Evolutionary conservation across 2,329 filamentous ascomycete species (phyloP), one percentile per base, ranked within the genome.

Genomic region (Penicillium crustosum): DNA sequence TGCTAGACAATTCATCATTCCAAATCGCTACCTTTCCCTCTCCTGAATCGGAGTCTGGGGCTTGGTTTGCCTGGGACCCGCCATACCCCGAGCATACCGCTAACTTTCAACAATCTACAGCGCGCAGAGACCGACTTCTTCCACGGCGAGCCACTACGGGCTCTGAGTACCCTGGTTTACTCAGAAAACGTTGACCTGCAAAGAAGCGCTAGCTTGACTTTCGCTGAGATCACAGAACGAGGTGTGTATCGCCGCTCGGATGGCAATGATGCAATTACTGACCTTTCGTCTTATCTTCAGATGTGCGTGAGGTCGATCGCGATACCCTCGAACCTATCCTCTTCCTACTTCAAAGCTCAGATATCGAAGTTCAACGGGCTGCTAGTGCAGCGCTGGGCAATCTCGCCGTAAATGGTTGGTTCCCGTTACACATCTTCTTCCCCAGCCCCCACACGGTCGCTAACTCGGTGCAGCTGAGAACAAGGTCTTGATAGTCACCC

Each of bases 101-200:
- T 70, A 57, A 73, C 55, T n/a, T 17, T 36, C 58, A 54, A 12
- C 60, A 19, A 42, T 44, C 27, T 43, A 60, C 75, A 97, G 94
- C 89, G 94, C 73, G 89, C 88, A 73, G 94, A 99, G 76, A 97
- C 93, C 69, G 93, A 99, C 77, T 99, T 99, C 85, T 99, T 99
- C 79, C 89, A 90, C 38, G 94, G 94, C 77, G 93, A 97, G 72
- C 94, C 94, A 45, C 86, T 99, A 57, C 89, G 90, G 77, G 93
- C 94, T 45, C 81, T 99, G 57, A 97, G 91, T 77, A 99, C 93
- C 13, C 85, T 99, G 27, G 94, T 99, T 57, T 99, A 96, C 76
- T 99, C 94, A 57, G 93, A 97, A 77, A 99, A 99, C 79, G 93
- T 99, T 74, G 94, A 99, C 75, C 83, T 99, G 53, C 94, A 99